These are phyloP conservation scores for Pisolithus sp. DNA, from an alignment of 768 basidiomycete genomes.

Conservation along the genomic window DNA sequence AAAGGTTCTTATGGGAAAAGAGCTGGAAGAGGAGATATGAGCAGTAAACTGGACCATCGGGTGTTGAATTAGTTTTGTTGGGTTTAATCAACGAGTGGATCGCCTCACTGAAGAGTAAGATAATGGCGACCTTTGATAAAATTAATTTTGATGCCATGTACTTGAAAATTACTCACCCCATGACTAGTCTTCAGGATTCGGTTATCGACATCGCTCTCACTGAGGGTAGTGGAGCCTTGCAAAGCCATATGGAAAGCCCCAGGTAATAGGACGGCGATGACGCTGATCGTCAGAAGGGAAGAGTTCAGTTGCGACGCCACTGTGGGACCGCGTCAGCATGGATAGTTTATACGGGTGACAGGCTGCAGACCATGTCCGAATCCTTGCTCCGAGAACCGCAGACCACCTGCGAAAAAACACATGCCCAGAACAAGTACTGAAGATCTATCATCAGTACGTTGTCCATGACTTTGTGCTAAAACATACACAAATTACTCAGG, in stretches of 20 bases:
- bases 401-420: constrained; percentile 79
- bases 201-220: constrained; percentile 27
- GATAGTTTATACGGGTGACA: too few relatives aligned
- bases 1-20: constrained; percentile 71
- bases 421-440: constrained; percentile 79
- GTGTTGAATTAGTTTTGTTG: not conserved
- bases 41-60: constrained; percentile 49
- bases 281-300: constrained; percentile 67
- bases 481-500: constrained; percentile 64
- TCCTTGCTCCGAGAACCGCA: constrained; percentile 71
- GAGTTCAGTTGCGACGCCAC: constrained; percentile 71
- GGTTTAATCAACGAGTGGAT: not conserved
- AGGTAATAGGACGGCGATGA: constrained; percentile 75
- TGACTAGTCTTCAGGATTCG: constrained; percentile 69
- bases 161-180: constrained; percentile 43
- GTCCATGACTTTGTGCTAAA: not conserved
- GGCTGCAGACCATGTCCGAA: constrained; percentile 53
- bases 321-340: constrained; percentile 17
- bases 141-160: not conserved
- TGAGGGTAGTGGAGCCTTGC: constrained; percentile 11
- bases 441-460: not conserved
- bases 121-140: constrained; percentile 54
- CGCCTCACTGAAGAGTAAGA: constrained; percentile 66
- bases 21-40: constrained; percentile 78
- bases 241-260: constrained; percentile 70